Base-by-base conservation (phyloP, 176 grass and related monocot genomes). In the Oryza brachyantha region DNA sequence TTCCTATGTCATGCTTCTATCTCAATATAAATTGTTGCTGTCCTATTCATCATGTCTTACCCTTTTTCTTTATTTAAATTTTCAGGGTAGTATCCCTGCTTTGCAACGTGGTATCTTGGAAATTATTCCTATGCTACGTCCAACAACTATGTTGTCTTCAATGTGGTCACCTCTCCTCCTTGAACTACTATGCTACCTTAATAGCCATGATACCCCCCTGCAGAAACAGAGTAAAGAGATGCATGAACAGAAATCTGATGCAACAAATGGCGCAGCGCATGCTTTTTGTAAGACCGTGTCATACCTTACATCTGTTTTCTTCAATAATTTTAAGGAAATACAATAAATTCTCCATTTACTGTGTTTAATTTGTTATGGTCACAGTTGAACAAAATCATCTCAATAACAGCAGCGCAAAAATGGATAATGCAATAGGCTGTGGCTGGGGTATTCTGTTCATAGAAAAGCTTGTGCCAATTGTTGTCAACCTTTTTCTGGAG, bases 381-480 rank as follows among this genome's bases (percentile, higher is more conserved):
- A 65, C 77, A 88, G 67, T 88, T 64, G 85, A 85, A 80, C 84
- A 19, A 74, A 76, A 63, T 55, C 52, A 74, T 77, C 62, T 59
- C 78, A 78, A 90, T 76, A 76, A 58, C n/a, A 65, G 78, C 73
- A 39, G 83, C 57, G 68, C 72, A 45, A 87, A 74, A 79, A 64
- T 63, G 63, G 88, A 84, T 78, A 85, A 80, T 73, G 46, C 25
- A 3, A 24, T 78, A 73, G 69, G 77, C 42, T 89, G 48, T 83
- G 85, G 88, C 75, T 98, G 90, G 90, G 91, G 86, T 64, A 73
- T 86, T 71, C 75, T 93, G 57, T 98, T 98, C 85, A 66, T 89
- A 74, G 90, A 94, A 92, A 98, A 91, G 79, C 87, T 98, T 85
- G 78, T 98, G 73, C 92, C 96, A 13, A 86, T 93, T 39, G 91